A percentile compares a stretch with the other conserved stretches of the same genome.
Conservation (phyloP, 306 rosid genomes). For the Comarum palustre region DNA sequence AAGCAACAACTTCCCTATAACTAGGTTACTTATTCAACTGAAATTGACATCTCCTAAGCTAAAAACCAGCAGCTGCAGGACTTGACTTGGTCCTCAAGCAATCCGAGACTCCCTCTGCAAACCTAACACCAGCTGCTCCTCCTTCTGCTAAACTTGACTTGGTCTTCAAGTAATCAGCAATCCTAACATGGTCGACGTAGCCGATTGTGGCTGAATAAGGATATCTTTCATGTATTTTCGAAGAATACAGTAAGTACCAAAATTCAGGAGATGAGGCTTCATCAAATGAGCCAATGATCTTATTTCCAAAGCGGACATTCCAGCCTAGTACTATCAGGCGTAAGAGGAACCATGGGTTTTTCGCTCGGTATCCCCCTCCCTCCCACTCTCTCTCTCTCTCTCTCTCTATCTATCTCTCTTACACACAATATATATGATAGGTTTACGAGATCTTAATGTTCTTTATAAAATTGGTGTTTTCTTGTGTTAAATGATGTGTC, state of each 20-base stretch:
- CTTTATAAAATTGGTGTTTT: not conserved
- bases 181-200: too few species aligned
- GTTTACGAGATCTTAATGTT: not conserved
- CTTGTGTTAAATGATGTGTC: not conserved
- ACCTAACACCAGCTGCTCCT: too few species aligned
- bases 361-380: conserved; percentile 62
- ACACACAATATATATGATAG: not conserved
- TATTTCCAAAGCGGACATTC: conserved; percentile 77
- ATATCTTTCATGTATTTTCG: not conserved
- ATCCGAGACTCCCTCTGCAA: too few species aligned
- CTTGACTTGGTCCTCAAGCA: too few species aligned
- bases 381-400: not conserved
- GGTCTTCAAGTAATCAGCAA: too few species aligned
- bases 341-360: conserved; percentile 86
- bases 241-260: not conserved
- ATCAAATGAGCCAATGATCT: conserved; percentile 65
- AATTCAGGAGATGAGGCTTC: conserved; percentile 56
- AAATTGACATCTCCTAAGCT: too few species aligned
- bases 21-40: too few species aligned
- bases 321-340: conserved; percentile 78
- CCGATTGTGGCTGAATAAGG: not conserved
- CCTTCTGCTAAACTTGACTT: too few species aligned
- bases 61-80: too few species aligned
- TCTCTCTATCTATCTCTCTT: too few species aligned
- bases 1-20: too few species aligned